Conservation (phyloP, 768 basidiomycete species). For the Tricholoma sp. region DNA sequence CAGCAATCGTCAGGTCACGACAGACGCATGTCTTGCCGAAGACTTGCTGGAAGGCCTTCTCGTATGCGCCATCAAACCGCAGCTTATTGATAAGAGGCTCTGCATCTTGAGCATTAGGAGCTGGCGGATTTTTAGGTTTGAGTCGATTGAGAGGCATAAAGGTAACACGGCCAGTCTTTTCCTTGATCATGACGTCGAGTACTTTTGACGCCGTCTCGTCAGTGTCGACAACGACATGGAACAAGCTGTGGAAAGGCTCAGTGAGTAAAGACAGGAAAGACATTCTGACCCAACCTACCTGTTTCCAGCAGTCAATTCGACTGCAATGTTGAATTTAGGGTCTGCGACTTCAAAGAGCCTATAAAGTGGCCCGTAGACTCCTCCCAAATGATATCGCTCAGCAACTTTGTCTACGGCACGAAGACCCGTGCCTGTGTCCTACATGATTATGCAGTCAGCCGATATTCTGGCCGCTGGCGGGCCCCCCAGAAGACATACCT, state of each 20-base stretch:
- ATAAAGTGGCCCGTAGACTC: slow-evolving; percentile 93
- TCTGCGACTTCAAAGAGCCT: slow-evolving; percentile 90
- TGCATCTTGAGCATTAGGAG: slow-evolving; percentile 70
- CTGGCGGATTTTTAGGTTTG: slow-evolving; percentile 61
- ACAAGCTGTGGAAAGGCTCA: slow-evolving; percentile 51
- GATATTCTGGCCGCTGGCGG: neutral
- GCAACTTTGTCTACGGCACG: slow-evolving; percentile 83
- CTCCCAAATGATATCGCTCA: slow-evolving; percentile 64
- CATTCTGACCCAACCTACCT: slow-evolving; percentile 44
- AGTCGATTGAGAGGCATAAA: slow-evolving; percentile 98
- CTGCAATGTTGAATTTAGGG: slow-evolving; percentile 81
- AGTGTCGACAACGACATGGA: slow-evolving; percentile 97
- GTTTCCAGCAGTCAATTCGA: slow-evolving; percentile 94
- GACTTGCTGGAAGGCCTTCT: slow-evolving; percentile 91
- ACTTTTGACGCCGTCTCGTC: slow-evolving; percentile 89
- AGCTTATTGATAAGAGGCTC: slow-evolving; percentile 83
- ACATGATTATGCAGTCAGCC: slow-evolving; percentile 2
- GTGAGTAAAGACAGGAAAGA: neutral
- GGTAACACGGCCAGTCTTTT: slow-evolving; percentile 91
- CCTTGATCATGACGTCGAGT: slow-evolving; percentile 90
- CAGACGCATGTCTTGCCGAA: slow-evolving; percentile 98
- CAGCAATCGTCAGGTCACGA: slow-evolving; percentile 85
- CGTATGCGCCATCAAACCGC: slow-evolving; percentile 60
- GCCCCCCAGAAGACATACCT: slow-evolving; percentile 40
- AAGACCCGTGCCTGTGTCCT: slow-evolving; percentile 91